These are phyloP conservation scores for Catunica adiposa DNA, from an alignment of 2,329 filamentous ascomycete species.

Conservation along the genomic window DNA sequence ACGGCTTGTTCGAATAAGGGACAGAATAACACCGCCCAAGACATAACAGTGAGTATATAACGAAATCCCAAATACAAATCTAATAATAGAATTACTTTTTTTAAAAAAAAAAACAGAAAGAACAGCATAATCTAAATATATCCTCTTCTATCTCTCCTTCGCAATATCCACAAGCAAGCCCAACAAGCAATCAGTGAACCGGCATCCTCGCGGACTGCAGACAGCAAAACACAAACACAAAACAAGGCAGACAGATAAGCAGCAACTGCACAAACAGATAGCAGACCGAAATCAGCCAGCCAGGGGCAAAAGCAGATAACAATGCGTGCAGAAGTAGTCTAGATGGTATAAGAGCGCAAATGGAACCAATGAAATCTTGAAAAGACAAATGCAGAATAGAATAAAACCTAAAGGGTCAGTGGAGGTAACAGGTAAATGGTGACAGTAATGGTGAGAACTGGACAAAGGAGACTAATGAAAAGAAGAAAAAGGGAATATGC, in stretches of 20 bases:
- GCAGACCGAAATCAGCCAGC: background rate
- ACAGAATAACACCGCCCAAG: background rate
- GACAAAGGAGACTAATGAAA: no score
- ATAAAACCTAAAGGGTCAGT: background rate
- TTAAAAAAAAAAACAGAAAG: background rate
- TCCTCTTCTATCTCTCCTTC: no score
- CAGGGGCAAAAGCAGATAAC: background rate
- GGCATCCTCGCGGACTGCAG: background rate
- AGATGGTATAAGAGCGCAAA: background rate
- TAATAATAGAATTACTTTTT: background rate
- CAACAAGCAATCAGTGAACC: background rate
- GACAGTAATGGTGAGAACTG: no score
- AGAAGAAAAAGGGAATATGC: no score
- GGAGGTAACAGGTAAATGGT: no score
- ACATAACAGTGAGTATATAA: no score
- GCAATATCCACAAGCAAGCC: no score
- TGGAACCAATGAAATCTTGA: background rate
- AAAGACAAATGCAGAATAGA: background rate
- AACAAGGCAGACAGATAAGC: background rate
- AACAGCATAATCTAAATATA: background rate
- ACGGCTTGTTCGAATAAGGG: constrained; percentile 9
- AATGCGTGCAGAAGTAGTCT: no score
- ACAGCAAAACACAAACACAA: no score
- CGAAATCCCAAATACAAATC: background rate
- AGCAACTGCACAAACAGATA: background rate